Evolutionary conservation across 176 grass and related monocot species (phyloP).

Genomic region (Chrysopogon serrulatus): DNA sequence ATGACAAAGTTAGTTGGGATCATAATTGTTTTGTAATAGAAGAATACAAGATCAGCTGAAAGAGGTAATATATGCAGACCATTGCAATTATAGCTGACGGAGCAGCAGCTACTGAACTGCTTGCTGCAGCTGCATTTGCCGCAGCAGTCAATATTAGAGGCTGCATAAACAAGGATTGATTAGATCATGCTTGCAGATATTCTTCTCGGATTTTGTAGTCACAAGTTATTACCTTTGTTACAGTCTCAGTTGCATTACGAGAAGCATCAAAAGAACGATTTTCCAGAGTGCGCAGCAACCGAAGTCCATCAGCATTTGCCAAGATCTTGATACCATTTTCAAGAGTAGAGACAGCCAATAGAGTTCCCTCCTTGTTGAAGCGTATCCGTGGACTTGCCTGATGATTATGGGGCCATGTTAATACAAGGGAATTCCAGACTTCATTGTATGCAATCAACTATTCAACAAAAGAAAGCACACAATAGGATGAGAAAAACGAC

Average conservation of each 20-base stretch:
- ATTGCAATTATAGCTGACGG: conserved; percentile 60
- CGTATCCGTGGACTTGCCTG: conserved; percentile 87
- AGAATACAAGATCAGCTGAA: conserved; percentile 25
- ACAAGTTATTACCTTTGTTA: conserved; percentile 69
- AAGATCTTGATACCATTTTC: conserved; percentile 97
- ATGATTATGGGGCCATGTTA: conserved; percentile 21
- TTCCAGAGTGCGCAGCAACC: conserved; percentile 76
- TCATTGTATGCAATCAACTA: neutral
- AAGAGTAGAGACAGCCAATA: conserved; percentile 85
- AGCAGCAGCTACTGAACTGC: conserved; percentile 65
- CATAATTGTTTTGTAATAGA: conserved; percentile 12
- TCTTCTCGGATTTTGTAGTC: neutral
- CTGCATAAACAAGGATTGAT: conserved; percentile 42
- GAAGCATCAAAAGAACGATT: conserved; percentile 91
- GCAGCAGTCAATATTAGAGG: conserved; percentile 81
- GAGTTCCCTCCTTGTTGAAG: conserved; percentile 92
- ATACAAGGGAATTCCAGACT: neutral
- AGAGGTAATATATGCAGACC: conserved; percentile 41
- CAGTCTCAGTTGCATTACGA: conserved; percentile 64
- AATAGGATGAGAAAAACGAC: neutral
- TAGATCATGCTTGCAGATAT: conserved; percentile 6
- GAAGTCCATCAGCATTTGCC: conserved; percentile 87
- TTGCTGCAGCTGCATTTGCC: conserved; percentile 50
- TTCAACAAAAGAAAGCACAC: conserved; percentile 11
- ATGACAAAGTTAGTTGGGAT: conserved; percentile 19